Conservation (phyloP, 148 eudicot species). For the Polygonum aviculare region DNA sequence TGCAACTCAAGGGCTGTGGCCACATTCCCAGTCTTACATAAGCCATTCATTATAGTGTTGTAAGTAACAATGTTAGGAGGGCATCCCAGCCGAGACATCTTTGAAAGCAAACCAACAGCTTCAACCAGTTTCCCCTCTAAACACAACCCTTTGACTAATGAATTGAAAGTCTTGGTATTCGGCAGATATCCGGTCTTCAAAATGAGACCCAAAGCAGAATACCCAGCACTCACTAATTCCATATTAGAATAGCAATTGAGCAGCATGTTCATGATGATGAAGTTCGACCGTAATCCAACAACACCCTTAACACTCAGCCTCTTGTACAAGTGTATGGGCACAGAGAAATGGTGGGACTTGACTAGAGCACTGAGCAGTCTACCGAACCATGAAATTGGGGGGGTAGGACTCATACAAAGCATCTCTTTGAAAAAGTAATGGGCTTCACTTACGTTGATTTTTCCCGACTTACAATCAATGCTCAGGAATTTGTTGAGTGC, state of each 20-base stretch:
- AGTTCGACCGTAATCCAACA: slow-evolving; percentile 8
- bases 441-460: too few species aligned
- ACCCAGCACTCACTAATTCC: slow-evolving; percentile 17
- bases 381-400: too few species aligned
- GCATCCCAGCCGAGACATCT: slow-evolving; percentile 18
- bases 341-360: too few species aligned
- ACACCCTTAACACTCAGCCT: too few species aligned
- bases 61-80: slow-evolving; percentile 13
- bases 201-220: slow-evolving; percentile 16
- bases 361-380: too few species aligned
- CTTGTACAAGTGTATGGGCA: too few species aligned
- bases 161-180: slow-evolving; percentile 7
- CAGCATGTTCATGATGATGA: slow-evolving; percentile 15
- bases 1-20: slow-evolving; percentile 15
- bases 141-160: slow-evolving; percentile 23
- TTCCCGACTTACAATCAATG: too few species aligned
- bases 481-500: too few species aligned
- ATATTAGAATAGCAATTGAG: slow-evolving; percentile 21
- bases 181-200: slow-evolving; percentile 19
- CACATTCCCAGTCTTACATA: slow-evolving; percentile 19
- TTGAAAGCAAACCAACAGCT: slow-evolving; percentile 9
- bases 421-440: too few species aligned
- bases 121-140: slow-evolving; percentile 14
- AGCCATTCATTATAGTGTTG: slow-evolving; percentile 17
- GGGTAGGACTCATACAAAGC: too few species aligned